Base-by-base conservation (phyloP, 345 rosid species). In the Populus simonii region DNA sequence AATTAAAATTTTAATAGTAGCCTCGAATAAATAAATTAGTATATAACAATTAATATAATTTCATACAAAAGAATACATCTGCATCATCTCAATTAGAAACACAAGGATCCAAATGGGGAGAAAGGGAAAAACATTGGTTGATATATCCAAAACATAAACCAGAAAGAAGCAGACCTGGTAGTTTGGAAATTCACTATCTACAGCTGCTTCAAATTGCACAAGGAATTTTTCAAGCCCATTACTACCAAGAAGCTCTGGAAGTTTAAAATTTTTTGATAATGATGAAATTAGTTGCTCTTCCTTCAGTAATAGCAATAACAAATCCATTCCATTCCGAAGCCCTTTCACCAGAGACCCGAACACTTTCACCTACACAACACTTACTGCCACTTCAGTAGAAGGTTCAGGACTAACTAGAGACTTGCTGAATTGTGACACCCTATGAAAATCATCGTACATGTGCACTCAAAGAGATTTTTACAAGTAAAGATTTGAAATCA, bases 271-370 rank as follows among this genome's bases (percentile, higher is more conserved):
- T 82, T 88, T 95, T 74, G 80, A 81, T 57, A 92, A 75, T 23
- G 49, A 83, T 27, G 79, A 72, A 62, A 76, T 82, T 69, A 93
- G 74, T 51, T 86, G 83, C 67, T 71, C 80, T 84, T 88, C 92
- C 80, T 89, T 84, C 81, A 84, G 84, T 66, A 95, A 65, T 72
- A 86, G 83, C 78, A 82, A 79, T 82, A 95, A 79, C 81, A 95
- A 83, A 88, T 93, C 92, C 74, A 93, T 78, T 72, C 92, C 99
- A 80, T 67, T 77, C 83, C 94, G 84, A 74, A 93, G 88, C 67
- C 99, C 98, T 86, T 93, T 93, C 75, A 95, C 94, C 77, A 92
- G 88, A 73, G 90, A 88, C 70, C 91, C 96, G 73, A 95, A 95
- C 51, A 86, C 88, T 83, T 87, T 95, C 80, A 95, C 94, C 99